These are phyloP conservation scores for Tylopilus rubrobrunneus DNA, from an alignment of 768 basidiomycete genomes.

Conservation along the genomic window DNA sequence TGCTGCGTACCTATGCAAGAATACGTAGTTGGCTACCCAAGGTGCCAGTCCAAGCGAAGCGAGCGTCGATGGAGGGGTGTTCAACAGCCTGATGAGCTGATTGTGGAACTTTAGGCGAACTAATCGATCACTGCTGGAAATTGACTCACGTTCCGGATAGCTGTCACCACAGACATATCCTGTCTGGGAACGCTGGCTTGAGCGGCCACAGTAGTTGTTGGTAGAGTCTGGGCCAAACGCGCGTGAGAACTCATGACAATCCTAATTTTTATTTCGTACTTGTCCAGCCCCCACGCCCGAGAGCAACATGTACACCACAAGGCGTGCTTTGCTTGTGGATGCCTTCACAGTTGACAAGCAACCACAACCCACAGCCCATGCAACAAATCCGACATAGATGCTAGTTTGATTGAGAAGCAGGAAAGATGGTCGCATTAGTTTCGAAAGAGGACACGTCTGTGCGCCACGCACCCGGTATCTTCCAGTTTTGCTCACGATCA, in stretches of 20 bases:
- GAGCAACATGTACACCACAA: constrained; percentile 60
- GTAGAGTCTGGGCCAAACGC: constrained; percentile 38
- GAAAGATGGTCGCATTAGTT: background rate
- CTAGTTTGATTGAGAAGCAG: constrained; percentile 5
- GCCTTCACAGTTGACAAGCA: constrained; percentile 60
- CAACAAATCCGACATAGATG: constrained; percentile 56
- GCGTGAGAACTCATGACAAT: background rate
- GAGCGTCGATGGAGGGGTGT: constrained; percentile 30
- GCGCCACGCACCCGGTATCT: constrained; percentile 45
- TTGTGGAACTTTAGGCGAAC: background rate
- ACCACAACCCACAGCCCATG: constrained; percentile 71
- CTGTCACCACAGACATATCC: constrained; percentile 78
- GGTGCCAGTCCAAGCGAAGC: constrained; percentile 34
- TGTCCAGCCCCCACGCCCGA: constrained; percentile 60
- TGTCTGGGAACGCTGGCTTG: constrained; percentile 67
- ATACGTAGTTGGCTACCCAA: constrained; percentile 36
- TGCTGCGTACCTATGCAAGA: constrained; percentile 47
- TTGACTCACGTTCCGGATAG: constrained; percentile 51
- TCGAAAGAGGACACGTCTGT: background rate
- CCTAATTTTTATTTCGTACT: constrained; percentile 26
- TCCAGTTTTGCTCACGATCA: constrained; percentile 61
- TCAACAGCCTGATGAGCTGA: constrained; percentile 61
- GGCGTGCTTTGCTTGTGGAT: constrained; percentile 42
- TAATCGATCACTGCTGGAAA: background rate
- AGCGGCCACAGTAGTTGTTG: constrained; percentile 66